Evolutionary conservation across 1,284 basidiomycete genomes (phyloP), one percentile per base, ranked within the genome.

Genomic region (Cutaneotrichosporon mucoides): DNA sequence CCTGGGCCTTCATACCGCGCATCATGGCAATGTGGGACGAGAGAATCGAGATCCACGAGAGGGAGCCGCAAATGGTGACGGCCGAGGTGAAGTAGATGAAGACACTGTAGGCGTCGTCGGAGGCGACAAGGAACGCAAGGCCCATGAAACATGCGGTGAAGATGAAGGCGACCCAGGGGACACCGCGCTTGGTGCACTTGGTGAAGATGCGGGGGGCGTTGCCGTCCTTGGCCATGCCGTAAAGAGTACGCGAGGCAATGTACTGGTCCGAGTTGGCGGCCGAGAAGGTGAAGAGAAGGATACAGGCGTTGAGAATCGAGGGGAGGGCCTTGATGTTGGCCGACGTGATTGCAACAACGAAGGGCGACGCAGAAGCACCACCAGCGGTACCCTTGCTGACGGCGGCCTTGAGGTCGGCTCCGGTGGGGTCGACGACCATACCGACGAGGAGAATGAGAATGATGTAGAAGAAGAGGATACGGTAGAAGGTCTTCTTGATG

Each of bases 291-390:
- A 60, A 63, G 48, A 60, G 44, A 16, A 63, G 54, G n/a, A 65
- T 62, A 53, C 66, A 76, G 35, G 79, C 81, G 66, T 83, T 83
- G 72, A 81, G 76, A 53, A 82, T 71, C 56, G 73, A 71, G 5
- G 78, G 77, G 6, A 82, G 68, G 16, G 71, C 76, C 44, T 74
- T 72, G 75, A 83, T 81, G 56, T 76, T 72, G 6, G 79, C 77
- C 5, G 66, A 54, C 33, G 65, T 51, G 61, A 79, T 79, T 15
- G 80, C 83, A 12, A 90, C 86, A 50, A 90, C 86, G 72, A 90
- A 90, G 0, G 89, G 88, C 51, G 86, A 89, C 4, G 88, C 88
- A 12, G 86, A 83, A 10, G 86, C 84, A 54, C 85, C 85, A 40
- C 75, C 68, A 1, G 68, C 65, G 6, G 71, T 84, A 11, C 53